Evolutionary conservation across 768 basidiomycete genomes (phyloP).

Genomic region (Lentinula aciculospora): DNA sequence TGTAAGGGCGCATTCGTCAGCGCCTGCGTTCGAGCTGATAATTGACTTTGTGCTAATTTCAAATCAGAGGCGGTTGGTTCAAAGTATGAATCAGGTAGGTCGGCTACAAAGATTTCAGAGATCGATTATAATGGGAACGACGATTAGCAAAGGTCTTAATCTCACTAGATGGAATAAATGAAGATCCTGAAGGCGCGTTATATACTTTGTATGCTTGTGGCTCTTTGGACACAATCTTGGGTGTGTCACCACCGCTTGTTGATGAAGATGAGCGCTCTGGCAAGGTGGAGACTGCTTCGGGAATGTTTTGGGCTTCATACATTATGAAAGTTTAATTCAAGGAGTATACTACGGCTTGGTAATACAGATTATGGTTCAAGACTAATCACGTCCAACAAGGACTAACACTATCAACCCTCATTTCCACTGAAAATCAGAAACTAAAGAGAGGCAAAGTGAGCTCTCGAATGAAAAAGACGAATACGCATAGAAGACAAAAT

Average conservation of each 20-base stretch:
- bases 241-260: background rate
- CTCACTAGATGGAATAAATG: constrained; percentile 6
- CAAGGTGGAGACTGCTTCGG: too few species aligned
- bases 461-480: constrained; percentile 3
- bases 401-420: too few species aligned
- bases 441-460: background rate
- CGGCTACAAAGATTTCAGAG: constrained; percentile 21
- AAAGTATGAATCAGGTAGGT: constrained; percentile 71
- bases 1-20: constrained; percentile 69
- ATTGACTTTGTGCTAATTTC: constrained; percentile 56
- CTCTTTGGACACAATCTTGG: background rate
- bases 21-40: constrained; percentile 55
- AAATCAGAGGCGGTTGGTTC: constrained; percentile 67
- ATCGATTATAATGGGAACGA: background rate
- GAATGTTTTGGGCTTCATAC: constrained; percentile 9
- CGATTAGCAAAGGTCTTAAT: constrained; percentile 10
- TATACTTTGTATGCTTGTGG: constrained; percentile 40
- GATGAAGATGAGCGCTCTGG: constrained; percentile 3
- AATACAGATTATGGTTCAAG: too few species aligned
- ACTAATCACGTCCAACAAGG: too few species aligned
- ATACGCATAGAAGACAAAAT: background rate
- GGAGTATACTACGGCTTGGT: constrained; percentile 9
- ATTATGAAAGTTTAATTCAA: constrained; percentile 7
- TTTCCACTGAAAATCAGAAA: too few species aligned
- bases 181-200: constrained; percentile 30